Percentiles rank a stretch among this genome's conserved stretches.
These are phyloP conservation scores for Tricholoma flavovirens DNA, from an alignment of 768 basidiomycete genomes.

Conservation along the genomic window DNA sequence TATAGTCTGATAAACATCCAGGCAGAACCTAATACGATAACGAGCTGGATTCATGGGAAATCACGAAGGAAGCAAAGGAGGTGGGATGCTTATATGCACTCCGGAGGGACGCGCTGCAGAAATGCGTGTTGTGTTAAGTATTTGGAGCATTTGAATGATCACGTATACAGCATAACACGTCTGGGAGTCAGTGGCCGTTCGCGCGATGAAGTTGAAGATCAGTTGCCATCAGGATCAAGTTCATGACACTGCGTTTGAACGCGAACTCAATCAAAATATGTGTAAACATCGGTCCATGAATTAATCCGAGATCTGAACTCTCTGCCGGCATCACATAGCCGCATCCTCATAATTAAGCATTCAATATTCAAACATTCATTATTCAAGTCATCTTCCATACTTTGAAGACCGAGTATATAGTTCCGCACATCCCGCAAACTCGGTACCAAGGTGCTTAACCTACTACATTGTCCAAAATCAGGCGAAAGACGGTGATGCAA, in stretches of 20 bases:
- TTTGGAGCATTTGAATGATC: constrained; percentile 11
- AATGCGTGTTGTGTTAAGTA: constrained; percentile 4
- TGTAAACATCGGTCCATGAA: constrained; percentile 16
- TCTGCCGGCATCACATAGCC: too few relatives aligned
- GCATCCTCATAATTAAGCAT: too few relatives aligned
- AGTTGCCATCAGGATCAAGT: constrained; percentile 6
- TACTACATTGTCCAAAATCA: too few relatives aligned
- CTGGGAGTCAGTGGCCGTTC: constrained; percentile 2
- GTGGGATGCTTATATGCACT: neutral
- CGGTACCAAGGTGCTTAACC: too few relatives aligned
- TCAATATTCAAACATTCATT: neutral
- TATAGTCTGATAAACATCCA: constrained; percentile 38
- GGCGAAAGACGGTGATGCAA: too few relatives aligned
- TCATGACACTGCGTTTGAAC: constrained; percentile 3
- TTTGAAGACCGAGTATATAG: neutral
- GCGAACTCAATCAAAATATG: constrained; percentile 13
- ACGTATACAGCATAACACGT: constrained; percentile 4
- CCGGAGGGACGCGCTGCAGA: constrained; percentile 1
- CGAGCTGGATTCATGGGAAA: constrained; percentile 32
- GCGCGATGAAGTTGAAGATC: constrained; percentile 4
- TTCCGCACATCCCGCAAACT: too few relatives aligned
- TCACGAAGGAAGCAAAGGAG: neutral
- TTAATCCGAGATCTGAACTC: constrained; percentile 4
- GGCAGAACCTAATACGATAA: constrained; percentile 46
- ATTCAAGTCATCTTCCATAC: too few relatives aligned